Percentiles rank a stretch among this genome's conserved stretches.
Conservation (phyloP, 2,329 filamentous ascomycete species). For the Neocatenulostroma microsporum region DNA sequence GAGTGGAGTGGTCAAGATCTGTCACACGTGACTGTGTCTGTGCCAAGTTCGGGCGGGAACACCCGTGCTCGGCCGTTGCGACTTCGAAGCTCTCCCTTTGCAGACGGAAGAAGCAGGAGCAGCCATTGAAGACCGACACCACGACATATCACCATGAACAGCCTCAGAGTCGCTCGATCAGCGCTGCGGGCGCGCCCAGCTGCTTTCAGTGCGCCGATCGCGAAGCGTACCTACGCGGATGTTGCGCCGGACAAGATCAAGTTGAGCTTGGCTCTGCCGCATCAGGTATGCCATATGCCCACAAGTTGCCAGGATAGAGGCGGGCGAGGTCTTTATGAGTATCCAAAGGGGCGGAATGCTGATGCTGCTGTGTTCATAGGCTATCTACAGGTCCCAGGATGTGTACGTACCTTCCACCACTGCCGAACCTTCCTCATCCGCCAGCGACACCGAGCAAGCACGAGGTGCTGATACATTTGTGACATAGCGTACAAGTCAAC, state of each 20-base stretch:
- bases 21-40: too few species aligned
- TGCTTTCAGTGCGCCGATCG: conserved; percentile 68
- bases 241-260: conserved; percentile 64
- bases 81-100: too few species aligned
- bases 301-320: background rate
- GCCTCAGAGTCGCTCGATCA: conserved; percentile 82
- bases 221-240: conserved; percentile 78
- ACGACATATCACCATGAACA: conserved; percentile 93
- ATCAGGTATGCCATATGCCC: conserved; percentile 66
- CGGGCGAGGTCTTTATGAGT: conserved; percentile 1
- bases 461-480: too few species aligned
- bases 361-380: conserved; percentile 36
- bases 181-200: conserved; percentile 77
- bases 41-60: too few species aligned
- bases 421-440: conserved; percentile 3
- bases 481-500: conserved; percentile 84
- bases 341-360: conserved; percentile 10
- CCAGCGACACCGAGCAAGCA: too few species aligned
- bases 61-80: too few species aligned
- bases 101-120: too few species aligned
- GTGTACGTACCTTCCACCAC: conserved; percentile 48
- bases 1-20: too few species aligned
- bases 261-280: conserved; percentile 93
- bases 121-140: too few species aligned
- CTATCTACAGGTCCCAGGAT: conserved; percentile 63